These are phyloP conservation scores for Vachellia collinsii DNA, from an alignment of 306 rosid genomes.

Conservation along the genomic window DNA sequence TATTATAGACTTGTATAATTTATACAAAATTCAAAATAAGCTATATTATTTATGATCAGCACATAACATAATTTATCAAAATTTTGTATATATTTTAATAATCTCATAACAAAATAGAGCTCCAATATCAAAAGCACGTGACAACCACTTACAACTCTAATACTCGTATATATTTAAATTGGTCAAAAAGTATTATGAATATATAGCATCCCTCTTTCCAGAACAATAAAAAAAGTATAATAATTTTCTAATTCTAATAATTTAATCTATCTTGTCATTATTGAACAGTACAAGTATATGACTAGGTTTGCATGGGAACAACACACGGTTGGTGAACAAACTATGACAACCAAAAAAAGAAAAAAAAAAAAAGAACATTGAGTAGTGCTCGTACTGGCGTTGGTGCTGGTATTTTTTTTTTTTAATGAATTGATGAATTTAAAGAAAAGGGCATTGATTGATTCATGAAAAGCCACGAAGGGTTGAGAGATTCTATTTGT, in stretches of 20 bases:
- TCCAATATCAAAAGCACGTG: too few species aligned
- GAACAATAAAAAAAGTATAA: not conserved
- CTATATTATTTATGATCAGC: too few species aligned
- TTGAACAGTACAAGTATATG: not conserved
- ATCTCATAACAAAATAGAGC: not conserved
- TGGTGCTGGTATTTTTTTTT: too few species aligned
- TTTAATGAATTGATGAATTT: not conserved
- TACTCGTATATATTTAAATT: too few species aligned
- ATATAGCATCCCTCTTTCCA: too few species aligned
- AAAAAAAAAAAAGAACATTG: too few species aligned
- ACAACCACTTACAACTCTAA: not conserved
- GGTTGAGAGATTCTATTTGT: conserved; percentile 40
- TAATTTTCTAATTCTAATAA: not conserved
- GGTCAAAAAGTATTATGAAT: not conserved
- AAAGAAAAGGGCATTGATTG: not conserved
- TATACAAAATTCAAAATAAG: too few species aligned
- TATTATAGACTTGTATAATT: too few species aligned
- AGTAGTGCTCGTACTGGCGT: not conserved
- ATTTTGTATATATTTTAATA: too few species aligned
- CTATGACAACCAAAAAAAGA: too few species aligned
- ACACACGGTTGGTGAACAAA: not conserved
- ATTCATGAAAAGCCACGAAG: not conserved
- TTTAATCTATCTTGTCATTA: not conserved
- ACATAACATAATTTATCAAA: too few species aligned
- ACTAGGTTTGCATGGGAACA: not conserved